Percentiles rank a stretch among this genome's conserved stretches.
These are phyloP conservation scores for Gossypium ekmanianum DNA, from an alignment of 345 rosid genomes.

Conservation along the genomic window DNA sequence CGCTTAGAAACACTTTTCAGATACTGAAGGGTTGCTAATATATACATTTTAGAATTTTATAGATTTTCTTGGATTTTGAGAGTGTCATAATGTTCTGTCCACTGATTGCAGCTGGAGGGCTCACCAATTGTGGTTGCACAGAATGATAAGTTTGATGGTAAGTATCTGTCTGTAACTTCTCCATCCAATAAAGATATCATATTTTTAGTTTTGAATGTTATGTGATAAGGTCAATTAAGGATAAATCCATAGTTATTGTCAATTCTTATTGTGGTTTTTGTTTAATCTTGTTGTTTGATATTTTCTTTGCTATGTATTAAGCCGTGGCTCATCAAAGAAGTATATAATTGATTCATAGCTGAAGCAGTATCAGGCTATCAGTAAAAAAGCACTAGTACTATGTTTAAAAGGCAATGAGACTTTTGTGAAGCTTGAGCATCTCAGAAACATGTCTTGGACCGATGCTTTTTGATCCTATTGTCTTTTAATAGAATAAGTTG, in stretches of 20 bases:
- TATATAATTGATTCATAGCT: background rate
- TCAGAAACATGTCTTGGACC: background rate
- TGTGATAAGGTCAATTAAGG: background rate
- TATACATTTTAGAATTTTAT: background rate
- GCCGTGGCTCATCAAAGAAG: background rate
- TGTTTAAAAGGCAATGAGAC: background rate
- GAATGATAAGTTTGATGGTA: slow-evolving; percentile 93
- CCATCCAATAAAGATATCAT: background rate
- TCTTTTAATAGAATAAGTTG: background rate
- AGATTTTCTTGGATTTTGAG: slow-evolving; percentile 7
- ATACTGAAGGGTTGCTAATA: background rate
- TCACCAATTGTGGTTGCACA: slow-evolving; percentile 83
- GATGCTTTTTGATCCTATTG: no score
- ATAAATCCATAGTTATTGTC: background rate
- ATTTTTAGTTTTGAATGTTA: background rate
- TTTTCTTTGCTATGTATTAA: background rate
- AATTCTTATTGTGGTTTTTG: background rate
- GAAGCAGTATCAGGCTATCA: background rate
- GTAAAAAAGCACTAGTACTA: background rate
- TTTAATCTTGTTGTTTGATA: background rate
- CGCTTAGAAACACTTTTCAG: background rate
- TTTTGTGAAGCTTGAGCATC: background rate
- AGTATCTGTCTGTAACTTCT: slow-evolving; percentile 16
- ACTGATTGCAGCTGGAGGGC: slow-evolving; percentile 74
- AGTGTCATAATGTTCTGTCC: background rate